A percentile compares a stretch with the other conserved stretches of the same genome.
Evolutionary conservation across 148 eudicot genomes (phyloP).

Genomic region (Polygonum aviculare): DNA sequence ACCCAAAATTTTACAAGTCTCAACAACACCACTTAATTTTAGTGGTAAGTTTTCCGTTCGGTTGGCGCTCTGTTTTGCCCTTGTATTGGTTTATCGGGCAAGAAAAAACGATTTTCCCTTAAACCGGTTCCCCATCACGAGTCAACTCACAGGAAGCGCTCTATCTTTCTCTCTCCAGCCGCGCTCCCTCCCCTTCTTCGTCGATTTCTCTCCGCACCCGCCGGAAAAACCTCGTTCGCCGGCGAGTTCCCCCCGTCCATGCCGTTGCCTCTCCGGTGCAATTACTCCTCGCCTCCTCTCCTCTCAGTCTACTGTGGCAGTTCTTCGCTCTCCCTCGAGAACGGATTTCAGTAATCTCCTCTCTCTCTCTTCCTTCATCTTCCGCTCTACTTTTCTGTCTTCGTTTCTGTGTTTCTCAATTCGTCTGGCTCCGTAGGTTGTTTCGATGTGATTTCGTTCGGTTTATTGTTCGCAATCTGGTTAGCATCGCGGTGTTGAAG

Average conservation of each 20-base stretch:
- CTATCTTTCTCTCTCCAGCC: background rate
- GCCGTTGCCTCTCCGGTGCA: conserved; percentile 1
- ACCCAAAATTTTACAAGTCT: too few species aligned
- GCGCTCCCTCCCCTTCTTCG: background rate
- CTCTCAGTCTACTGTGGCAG: background rate
- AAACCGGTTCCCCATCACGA: background rate
- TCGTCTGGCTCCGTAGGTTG: background rate
- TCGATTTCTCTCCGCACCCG: background rate
- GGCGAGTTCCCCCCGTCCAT: background rate
- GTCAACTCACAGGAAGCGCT: conserved; percentile 8
- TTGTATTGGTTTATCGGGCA: background rate
- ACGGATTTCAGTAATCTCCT: background rate
- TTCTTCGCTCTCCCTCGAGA: background rate
- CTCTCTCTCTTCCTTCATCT: background rate
- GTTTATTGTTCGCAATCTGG: background rate
- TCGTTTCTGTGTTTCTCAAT: background rate
- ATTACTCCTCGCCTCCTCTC: background rate
- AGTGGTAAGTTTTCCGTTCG: too few species aligned
- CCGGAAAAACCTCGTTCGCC: background rate
- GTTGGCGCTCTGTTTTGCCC: too few species aligned
- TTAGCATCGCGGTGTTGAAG: background rate
- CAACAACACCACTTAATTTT: too few species aligned
- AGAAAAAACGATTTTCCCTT: background rate
- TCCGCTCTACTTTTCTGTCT: background rate
- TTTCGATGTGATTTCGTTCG: background rate